These are phyloP conservation scores for Diddensiella santjacobensis DNA, from an alignment of 805 yeast species.

Conservation along the genomic window DNA sequence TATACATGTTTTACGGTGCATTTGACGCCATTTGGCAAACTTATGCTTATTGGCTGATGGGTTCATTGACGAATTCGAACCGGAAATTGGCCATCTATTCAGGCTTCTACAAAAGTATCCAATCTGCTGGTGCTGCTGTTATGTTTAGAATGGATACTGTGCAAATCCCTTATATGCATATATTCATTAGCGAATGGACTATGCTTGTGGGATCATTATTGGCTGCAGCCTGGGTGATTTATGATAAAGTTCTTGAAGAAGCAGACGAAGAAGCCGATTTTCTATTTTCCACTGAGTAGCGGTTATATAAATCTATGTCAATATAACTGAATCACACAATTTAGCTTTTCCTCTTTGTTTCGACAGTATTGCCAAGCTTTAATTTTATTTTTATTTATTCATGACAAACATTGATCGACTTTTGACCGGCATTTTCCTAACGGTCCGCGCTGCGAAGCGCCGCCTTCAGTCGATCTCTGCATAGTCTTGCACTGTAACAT, in stretches of 20 bases:
- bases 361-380: too few relatives aligned
- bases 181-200: conserved; percentile 53
- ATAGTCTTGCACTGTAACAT: too few relatives aligned
- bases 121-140: conserved; percentile 61
- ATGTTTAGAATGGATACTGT: conserved; percentile 55
- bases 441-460: too few relatives aligned
- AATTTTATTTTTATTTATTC: too few relatives aligned
- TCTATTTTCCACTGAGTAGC: conserved; percentile 15
- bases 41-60: conserved; percentile 55
- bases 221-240: conserved; percentile 47
- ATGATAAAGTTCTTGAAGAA: conserved; percentile 42
- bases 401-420: too few relatives aligned
- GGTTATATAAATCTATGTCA: background rate
- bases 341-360: background rate
- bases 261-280: conserved; percentile 33
- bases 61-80: conserved; percentile 55
- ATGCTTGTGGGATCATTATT: conserved; percentile 46
- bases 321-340: background rate
- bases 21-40: conserved; percentile 61
- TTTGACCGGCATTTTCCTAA: too few relatives aligned
- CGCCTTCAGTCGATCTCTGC: too few relatives aligned
- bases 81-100: conserved; percentile 54
- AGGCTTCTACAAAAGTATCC: conserved; percentile 61
- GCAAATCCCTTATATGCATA: conserved; percentile 34
- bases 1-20: conserved; percentile 59